Conservation (phyloP, 768 basidiomycete species). For the Suillus decipiens region DNA sequence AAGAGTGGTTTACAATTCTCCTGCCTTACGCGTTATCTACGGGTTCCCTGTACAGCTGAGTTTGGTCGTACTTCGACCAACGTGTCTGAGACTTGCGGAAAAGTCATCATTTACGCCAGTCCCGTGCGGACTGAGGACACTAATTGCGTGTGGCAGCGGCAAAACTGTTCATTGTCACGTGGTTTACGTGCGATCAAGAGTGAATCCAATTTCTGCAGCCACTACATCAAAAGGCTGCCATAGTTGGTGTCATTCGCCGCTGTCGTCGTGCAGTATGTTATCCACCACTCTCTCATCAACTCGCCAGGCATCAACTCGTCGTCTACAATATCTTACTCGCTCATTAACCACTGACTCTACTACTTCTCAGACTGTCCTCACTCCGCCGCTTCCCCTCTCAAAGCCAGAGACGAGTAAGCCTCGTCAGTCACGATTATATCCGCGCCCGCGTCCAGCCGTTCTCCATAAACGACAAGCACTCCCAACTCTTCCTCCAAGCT, state of each 20-base stretch:
- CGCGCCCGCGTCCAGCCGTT: slow-evolving; percentile 41
- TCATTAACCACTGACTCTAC: slow-evolving; percentile 30
- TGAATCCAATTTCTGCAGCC: slow-evolving; percentile 1
- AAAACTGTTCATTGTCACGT: not conserved
- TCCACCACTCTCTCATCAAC: slow-evolving; percentile 18
- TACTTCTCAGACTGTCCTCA: slow-evolving; percentile 26
- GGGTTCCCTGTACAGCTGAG: no score
- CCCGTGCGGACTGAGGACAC: no score
- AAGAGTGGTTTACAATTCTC: no score
- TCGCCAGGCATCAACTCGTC: slow-evolving; percentile 16
- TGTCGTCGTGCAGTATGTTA: slow-evolving; percentile 25
- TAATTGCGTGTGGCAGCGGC: no score
- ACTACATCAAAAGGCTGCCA: not conserved
- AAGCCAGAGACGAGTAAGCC: slow-evolving; percentile 31
- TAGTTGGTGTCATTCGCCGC: not conserved
- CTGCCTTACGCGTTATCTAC: no score
- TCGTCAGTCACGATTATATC: slow-evolving; percentile 40
- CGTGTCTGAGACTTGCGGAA: no score
- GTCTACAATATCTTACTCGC: slow-evolving; percentile 21
- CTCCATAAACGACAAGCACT: slow-evolving; percentile 36
- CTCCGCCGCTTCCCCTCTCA: slow-evolving; percentile 31
- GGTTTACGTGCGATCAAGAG: not conserved
- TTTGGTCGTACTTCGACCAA: no score
- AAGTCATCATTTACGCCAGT: no score
- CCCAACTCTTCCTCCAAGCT: slow-evolving; percentile 63